These are phyloP conservation scores for Darksidea phi DNA, from an alignment of 495 filamentous ascomycete species.

Conservation along the genomic window DNA sequence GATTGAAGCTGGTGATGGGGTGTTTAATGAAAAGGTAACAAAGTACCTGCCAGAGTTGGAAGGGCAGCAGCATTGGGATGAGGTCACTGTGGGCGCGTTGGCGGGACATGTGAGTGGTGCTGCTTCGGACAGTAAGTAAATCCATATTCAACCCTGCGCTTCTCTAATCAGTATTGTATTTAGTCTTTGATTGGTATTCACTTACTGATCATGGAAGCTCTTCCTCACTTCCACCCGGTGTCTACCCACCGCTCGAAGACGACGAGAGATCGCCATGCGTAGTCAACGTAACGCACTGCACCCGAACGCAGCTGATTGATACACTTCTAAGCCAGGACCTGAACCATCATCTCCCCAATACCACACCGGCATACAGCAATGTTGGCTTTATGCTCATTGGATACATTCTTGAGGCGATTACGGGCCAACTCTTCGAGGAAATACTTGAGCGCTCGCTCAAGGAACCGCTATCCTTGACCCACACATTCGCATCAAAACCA, in stretches of 20 bases:
- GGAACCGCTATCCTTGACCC: conserved; percentile 48
- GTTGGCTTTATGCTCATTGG: conserved; percentile 26
- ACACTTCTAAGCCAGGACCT: too few relatives aligned
- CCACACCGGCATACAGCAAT: conserved; percentile 26
- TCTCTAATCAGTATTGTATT: too few relatives aligned
- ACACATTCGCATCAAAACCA: conserved; percentile 44
- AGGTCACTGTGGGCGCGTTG: conserved; percentile 49
- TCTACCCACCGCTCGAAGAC: too few relatives aligned
- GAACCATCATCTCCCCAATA: too few relatives aligned
- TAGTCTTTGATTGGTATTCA: too few relatives aligned
- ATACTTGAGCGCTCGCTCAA: conserved; percentile 49
- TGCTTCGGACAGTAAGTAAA: too few relatives aligned
- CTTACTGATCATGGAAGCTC: too few relatives aligned
- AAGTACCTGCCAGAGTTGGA: conserved; percentile 57
- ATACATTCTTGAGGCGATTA: conserved; percentile 22
- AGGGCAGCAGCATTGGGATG: conserved; percentile 23
- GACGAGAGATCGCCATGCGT: too few relatives aligned
- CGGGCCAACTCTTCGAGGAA: conserved; percentile 23
- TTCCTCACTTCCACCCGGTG: too few relatives aligned
- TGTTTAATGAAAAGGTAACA: conserved; percentile 49
- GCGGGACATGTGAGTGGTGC: conserved; percentile 46
- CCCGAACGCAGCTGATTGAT: conserved; percentile 40
- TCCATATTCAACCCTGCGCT: too few relatives aligned
- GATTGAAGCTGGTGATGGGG: conserved; percentile 44
- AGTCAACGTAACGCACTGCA: too few relatives aligned